Evolutionary conservation across 805 yeast genomes (phyloP).

Genomic region (Sungouiella thailandica): DNA sequence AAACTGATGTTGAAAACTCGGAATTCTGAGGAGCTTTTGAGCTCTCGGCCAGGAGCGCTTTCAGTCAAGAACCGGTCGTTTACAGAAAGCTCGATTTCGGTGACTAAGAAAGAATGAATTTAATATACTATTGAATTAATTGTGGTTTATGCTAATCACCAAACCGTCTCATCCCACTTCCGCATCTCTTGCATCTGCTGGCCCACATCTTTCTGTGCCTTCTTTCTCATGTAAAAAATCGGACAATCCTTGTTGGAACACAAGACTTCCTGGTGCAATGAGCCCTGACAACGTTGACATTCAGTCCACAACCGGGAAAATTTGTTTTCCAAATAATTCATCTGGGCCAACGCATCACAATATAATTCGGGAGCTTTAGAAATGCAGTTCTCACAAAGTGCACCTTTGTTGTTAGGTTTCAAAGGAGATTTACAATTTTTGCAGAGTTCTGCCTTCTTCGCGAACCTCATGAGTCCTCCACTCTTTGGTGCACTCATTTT

Average conservation of each 20-base stretch:
- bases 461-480: slow-evolving; percentile 89
- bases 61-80: slow-evolving; percentile 26
- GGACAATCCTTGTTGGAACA: slow-evolving; percentile 97
- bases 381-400: slow-evolving; percentile 77
- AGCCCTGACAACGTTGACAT: slow-evolving; percentile 96
- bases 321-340: slow-evolving; percentile 74
- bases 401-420: slow-evolving; percentile 53
- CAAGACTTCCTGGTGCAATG: slow-evolving; percentile 89
- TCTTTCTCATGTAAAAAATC: slow-evolving; percentile 92
- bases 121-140: neutral
- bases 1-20: slow-evolving; percentile 9
- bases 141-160: slow-evolving; percentile 29
- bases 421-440: slow-evolving; percentile 84
- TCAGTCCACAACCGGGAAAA: slow-evolving; percentile 95
- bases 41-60: slow-evolving; percentile 27
- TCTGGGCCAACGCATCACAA: slow-evolving; percentile 72
- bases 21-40: slow-evolving; percentile 25
- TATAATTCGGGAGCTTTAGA: slow-evolving; percentile 66
- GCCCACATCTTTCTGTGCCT: slow-evolving; percentile 68
- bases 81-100: slow-evolving; percentile 27
- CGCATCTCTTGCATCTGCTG: slow-evolving; percentile 53
- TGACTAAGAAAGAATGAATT: slow-evolving; percentile 4
- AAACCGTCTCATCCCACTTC: slow-evolving; percentile 59
- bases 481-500: slow-evolving; percentile 67
- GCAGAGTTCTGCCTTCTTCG: slow-evolving; percentile 84